phyloP scores from a whole-genome alignment of 148 eudicot genomes.

The Persicaria tinctoria region DNA sequence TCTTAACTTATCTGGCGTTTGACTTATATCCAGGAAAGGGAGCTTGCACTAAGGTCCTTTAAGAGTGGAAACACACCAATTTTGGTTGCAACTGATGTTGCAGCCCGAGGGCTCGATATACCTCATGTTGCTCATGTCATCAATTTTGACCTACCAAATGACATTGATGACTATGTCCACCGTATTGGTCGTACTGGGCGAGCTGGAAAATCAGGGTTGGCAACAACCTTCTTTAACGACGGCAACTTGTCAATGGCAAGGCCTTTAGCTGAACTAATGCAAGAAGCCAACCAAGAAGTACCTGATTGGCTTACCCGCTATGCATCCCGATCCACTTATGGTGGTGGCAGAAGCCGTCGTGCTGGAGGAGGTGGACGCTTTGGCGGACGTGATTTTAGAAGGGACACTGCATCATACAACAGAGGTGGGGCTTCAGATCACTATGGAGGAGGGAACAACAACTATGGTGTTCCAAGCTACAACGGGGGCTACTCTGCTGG shows the following conservation, averaged over 20 bases:
- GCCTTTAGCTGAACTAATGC: constrained; percentile 62
- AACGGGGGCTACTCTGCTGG: constrained; percentile 34
- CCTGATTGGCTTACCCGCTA: constrained; percentile 68
- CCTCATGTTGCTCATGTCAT: constrained; percentile 85
- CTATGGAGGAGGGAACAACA: constrained; percentile 40
- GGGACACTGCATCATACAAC: constrained; percentile 29
- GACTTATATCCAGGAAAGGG: constrained; percentile 57
- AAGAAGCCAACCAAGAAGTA: constrained; percentile 79
- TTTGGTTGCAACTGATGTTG: constrained; percentile 86
- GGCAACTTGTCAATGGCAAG: constrained; percentile 58
- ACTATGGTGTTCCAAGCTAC: constrained; percentile 19
- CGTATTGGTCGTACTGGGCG: constrained; percentile 89
- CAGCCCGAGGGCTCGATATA: constrained; percentile 85
- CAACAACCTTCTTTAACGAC: constrained; percentile 81
- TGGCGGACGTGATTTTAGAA: constrained; percentile 67
- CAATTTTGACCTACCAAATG: constrained; percentile 82
- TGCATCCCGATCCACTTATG: constrained; percentile 42
- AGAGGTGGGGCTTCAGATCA: constrained; percentile 26
- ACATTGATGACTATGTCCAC: constrained; percentile 84
- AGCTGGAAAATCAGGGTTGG: constrained; percentile 84
- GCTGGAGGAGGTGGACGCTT: constrained; percentile 44
- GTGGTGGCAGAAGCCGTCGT: constrained; percentile 46
- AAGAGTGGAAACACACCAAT: constrained; percentile 78
- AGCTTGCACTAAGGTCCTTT: constrained; percentile 66
- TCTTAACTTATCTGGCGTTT: not conserved